These are phyloP conservation scores for Fusarium drepaniforme DNA, from an alignment of 2,329 filamentous ascomycete species.

Conservation along the genomic window DNA sequence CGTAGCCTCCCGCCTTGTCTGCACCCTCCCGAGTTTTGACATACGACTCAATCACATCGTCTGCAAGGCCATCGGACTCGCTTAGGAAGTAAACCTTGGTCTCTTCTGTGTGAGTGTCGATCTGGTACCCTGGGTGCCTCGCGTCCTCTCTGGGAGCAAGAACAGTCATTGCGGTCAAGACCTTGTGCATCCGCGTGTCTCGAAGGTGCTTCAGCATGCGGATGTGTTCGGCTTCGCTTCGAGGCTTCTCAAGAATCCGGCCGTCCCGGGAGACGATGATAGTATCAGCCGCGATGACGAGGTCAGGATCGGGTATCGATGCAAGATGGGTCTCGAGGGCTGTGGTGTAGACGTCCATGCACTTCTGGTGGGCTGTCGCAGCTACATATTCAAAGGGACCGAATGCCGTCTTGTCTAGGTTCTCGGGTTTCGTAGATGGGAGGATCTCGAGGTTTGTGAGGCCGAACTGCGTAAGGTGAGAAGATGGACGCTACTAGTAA, in stretches of 20 bases:
- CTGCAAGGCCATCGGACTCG: slow-evolving; percentile 68
- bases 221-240: slow-evolving; percentile 83
- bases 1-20: slow-evolving; percentile 97
- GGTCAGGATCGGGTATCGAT: slow-evolving; percentile 75
- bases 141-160: slow-evolving; percentile 86
- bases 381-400: slow-evolving; percentile 92
- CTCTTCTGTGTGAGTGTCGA: slow-evolving; percentile 88
- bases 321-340: slow-evolving; percentile 58
- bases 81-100: slow-evolving; percentile 89
- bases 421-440: slow-evolving; percentile 86
- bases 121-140: slow-evolving; percentile 84
- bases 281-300: slow-evolving; percentile 93
- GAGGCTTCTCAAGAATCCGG: slow-evolving; percentile 90
- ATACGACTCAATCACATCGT: slow-evolving; percentile 86
- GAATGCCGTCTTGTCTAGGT: slow-evolving; percentile 81
- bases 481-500: neutral
- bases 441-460: slow-evolving; percentile 85
- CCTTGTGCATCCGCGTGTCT: slow-evolving; percentile 82
- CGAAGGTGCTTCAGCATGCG: slow-evolving; percentile 86
- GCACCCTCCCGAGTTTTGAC: slow-evolving; percentile 89
- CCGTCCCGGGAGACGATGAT: slow-evolving; percentile 84
- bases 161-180: slow-evolving; percentile 87
- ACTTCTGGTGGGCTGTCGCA: slow-evolving; percentile 87
- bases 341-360: slow-evolving; percentile 74
- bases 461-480: slow-evolving; percentile 70